Evolutionary conservation across 2,329 filamentous ascomycete genomes (phyloP), one percentile per base, ranked within the genome.

Genomic region (Neofusicoccum kwambonambiense): DNA sequence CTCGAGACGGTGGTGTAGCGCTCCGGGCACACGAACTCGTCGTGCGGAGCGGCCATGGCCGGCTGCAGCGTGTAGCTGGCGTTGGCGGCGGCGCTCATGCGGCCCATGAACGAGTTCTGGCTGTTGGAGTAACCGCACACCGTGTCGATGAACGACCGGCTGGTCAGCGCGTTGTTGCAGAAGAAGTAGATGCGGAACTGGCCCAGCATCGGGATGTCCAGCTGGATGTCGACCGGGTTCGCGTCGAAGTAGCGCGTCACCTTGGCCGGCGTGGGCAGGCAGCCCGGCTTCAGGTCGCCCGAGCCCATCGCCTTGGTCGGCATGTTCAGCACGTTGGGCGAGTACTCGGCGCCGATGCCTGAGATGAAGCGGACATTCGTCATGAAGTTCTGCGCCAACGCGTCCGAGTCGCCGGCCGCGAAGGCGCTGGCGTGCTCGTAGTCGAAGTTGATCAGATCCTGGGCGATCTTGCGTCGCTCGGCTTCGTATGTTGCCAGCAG

Each of bases 111-210:
- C 0, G 84, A 86, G 5, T 78, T 76, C 34, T 75, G 72, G 1
- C 82, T 79, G 1, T 82, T 80, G 57, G 90, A 80, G 9, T 83
- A 78, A 31, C 81, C 77, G 69, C 85, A 89, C 45, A 92, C 82
- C 0, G 80, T 81, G 6, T 84, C 79, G 27, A 92, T 79, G 75
- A 91, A 91, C 0, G 79, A 77, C 62, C 79, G 79, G 3, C 83
- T 82, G 37, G 81, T 76, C 57, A 81, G 75, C 63, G 82, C 80
- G 70, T 91, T 83, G 71, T 85, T 86, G 67, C 87, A 84, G 66
- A 93, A 84, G 66, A 93, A 83, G 74, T 90, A 92, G 51, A 92
- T 84, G 56, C 89, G 85, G 79, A 93, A 93, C 72, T 93, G 90
- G 31, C 90, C 88, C 5, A 93, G 80, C 76, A 92, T 85, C 1